Evolutionary conservation across 1,139 yeast genomes (phyloP).

Genomic region (Wickerhamomyces sp.): DNA sequence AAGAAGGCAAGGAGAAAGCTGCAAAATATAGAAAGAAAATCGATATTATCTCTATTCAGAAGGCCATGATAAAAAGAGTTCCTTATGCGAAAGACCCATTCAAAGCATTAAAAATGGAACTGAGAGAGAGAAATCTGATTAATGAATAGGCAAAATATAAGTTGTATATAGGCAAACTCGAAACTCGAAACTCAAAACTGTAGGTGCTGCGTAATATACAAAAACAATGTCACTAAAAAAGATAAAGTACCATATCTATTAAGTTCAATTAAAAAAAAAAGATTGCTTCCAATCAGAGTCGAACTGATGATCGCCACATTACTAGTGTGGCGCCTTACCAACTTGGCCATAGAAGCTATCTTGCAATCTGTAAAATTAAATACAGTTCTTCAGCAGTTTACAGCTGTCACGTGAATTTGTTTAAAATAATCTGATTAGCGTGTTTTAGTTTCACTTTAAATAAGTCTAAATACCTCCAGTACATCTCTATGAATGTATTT

Average conservation of each 20-base stretch:
- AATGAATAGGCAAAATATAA: background rate
- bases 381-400: too few species aligned
- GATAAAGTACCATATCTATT: too few species aligned
- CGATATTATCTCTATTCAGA: slow-evolving; percentile 11
- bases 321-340: slow-evolving; percentile 3
- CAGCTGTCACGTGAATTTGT: too few species aligned
- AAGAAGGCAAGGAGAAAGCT: slow-evolving; percentile 7
- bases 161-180: background rate
- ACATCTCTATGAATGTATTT: too few species aligned
- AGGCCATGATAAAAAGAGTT: slow-evolving; percentile 18
- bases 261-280: background rate
- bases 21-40: slow-evolving; percentile 12
- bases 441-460: too few species aligned
- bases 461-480: too few species aligned
- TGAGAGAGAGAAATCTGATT: slow-evolving; percentile 11
- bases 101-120: slow-evolving; percentile 16
- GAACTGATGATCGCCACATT: slow-evolving; percentile 2
- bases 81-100: slow-evolving; percentile 18
- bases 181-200: background rate
- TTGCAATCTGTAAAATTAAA: too few species aligned
- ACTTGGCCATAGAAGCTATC: slow-evolving; percentile 1
- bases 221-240: too few species aligned
- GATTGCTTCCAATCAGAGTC: slow-evolving; percentile 1
- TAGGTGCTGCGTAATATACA: background rate
- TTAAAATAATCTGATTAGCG: too few species aligned